phyloP scores from a whole-genome alignment of 148 eudicot genomes.

The Camellia sinensis region DNA sequence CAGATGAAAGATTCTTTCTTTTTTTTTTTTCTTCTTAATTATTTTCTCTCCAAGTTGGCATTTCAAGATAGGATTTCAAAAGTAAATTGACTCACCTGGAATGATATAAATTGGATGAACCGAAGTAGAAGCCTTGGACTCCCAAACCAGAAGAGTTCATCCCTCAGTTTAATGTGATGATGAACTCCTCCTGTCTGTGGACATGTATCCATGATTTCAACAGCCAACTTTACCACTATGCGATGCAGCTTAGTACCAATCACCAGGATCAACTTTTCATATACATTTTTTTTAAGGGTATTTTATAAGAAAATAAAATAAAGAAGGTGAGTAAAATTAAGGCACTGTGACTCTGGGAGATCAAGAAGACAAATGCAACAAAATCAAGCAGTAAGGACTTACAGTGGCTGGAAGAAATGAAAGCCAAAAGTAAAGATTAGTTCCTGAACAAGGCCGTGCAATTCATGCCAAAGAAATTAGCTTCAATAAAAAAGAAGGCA shows the following conservation, averaged over 20 bases:
- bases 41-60: not conserved
- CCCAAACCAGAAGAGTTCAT: conserved; percentile 79
- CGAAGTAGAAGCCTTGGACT: conserved; percentile 64
- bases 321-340: not conserved
- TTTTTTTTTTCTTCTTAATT: not conserved
- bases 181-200: conserved; percentile 26
- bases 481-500: not conserved
- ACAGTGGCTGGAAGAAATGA: conserved; percentile 68
- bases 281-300: not conserved
- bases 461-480: not conserved
- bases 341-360: not conserved
- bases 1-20: not conserved
- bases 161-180: conserved; percentile 56
- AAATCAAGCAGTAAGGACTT: conserved; percentile 23
- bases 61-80: not conserved
- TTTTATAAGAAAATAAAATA: too few species aligned
- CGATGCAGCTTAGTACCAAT: conserved; percentile 70
- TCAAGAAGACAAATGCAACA: not conserved
- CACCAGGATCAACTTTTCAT: conserved; percentile 44
- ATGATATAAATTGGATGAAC: conserved; percentile 64
- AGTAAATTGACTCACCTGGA: conserved; percentile 47
- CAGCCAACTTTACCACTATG: conserved; percentile 68
- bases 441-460: conserved; percentile 40
- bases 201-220: conserved; percentile 53
- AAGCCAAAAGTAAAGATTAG: conserved; percentile 59